phyloP scores from a whole-genome alignment of 192 early-diverging fungal species.

The Phlyctochytrium planicorne region DNA sequence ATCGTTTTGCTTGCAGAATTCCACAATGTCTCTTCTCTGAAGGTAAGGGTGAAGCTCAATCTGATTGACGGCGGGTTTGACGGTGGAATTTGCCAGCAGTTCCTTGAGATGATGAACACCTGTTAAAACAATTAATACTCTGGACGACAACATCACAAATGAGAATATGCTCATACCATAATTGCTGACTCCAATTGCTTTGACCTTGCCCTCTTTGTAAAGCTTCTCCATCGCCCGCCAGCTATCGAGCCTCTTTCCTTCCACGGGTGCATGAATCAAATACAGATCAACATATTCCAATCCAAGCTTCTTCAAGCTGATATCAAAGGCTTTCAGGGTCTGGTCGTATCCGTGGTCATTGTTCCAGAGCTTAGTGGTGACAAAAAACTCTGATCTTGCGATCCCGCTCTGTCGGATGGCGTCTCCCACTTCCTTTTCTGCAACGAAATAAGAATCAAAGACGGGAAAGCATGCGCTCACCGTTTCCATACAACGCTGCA shows the following conservation, averaged over 20 bases:
- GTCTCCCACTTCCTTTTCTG: slow-evolving; percentile 27
- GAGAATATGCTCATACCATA: slow-evolving; percentile 30
- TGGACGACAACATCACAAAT: neutral
- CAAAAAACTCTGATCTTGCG: slow-evolving; percentile 48
- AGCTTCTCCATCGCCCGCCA: slow-evolving; percentile 83
- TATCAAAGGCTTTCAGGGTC: slow-evolving; percentile 50
- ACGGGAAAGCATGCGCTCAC: neutral
- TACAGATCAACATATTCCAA: slow-evolving; percentile 63
- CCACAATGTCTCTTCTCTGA: slow-evolving; percentile 67
- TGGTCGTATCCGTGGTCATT: slow-evolving; percentile 55
- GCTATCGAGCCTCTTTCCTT: slow-evolving; percentile 43
- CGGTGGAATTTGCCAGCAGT: slow-evolving; percentile 60
- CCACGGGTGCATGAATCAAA: slow-evolving; percentile 61
- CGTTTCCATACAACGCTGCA: slow-evolving; percentile 36
- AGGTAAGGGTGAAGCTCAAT: slow-evolving; percentile 81
- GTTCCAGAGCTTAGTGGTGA: slow-evolving; percentile 73
- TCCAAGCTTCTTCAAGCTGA: slow-evolving; percentile 51
- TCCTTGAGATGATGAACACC: slow-evolving; percentile 44
- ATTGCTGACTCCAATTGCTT: slow-evolving; percentile 86
- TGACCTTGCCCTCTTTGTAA: slow-evolving; percentile 66
- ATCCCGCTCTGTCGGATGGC: slow-evolving; percentile 24
- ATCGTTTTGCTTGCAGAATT: slow-evolving; percentile 66
- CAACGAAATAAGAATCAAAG: neutral
- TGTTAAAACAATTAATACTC: slow-evolving; percentile 36
- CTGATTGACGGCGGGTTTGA: slow-evolving; percentile 84